Evolutionary conservation across 306 rosid species (phyloP).

Genomic region (Benincasa hispida): DNA sequence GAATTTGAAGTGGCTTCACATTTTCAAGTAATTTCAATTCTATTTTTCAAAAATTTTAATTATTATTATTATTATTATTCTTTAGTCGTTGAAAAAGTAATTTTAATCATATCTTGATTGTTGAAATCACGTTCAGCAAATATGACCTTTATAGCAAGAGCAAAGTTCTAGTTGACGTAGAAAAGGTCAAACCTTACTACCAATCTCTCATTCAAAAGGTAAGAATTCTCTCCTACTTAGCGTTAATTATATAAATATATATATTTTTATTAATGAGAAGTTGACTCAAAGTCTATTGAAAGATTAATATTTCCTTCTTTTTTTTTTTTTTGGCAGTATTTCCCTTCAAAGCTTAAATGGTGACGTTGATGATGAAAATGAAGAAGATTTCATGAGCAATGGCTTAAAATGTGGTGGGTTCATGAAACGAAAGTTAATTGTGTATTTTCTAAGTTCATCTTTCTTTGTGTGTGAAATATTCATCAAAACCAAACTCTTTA

Average conservation of each 20-base stretch:
- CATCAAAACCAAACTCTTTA: not conserved
- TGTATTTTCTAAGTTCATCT: not conserved
- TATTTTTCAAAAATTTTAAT: not conserved
- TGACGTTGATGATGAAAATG: not conserved
- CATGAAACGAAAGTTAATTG: not conserved
- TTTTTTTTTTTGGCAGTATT: not conserved
- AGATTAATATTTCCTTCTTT: not conserved
- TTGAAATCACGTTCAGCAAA: not conserved
- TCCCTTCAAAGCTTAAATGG: not conserved
- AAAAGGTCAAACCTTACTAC: not conserved
- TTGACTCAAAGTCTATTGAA: not conserved
- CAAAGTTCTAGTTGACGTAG: not conserved
- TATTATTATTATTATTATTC: not conserved
- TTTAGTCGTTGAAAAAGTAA: not conserved
- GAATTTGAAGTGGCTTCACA: slow-evolving; percentile 47
- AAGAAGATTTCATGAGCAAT: not conserved
- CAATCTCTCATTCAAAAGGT: not conserved
- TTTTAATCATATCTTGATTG: not conserved
- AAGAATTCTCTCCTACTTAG: not conserved
- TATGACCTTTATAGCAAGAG: not conserved
- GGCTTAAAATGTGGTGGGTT: not conserved
- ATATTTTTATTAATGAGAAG: not conserved
- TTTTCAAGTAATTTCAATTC: slow-evolving; percentile 29
- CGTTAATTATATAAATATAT: too few relatives aligned
- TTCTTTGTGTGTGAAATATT: not conserved